phyloP scores from a whole-genome alignment of 2,329 filamentous ascomycete genomes.

The Fonsecaea monophora region DNA sequence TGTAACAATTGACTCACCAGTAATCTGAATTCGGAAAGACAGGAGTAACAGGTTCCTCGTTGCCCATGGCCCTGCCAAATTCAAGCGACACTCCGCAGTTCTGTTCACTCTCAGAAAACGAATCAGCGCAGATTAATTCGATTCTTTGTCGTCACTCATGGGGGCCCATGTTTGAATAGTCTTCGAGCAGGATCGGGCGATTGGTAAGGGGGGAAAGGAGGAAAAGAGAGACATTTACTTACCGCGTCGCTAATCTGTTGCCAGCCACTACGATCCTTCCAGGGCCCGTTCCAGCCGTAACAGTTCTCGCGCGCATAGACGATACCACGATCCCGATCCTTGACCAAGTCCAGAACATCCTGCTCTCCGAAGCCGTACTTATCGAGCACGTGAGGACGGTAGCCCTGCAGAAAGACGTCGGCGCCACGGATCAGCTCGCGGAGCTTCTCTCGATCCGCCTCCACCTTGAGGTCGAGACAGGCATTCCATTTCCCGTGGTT shows the following conservation, averaged over 20 bases:
- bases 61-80: constrained; percentile 46
- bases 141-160: too few relatives aligned
- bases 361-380: constrained; percentile 65
- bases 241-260: constrained; percentile 57
- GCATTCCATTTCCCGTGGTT: constrained; percentile 73
- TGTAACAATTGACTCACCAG: constrained; percentile 40
- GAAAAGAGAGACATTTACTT: too few relatives aligned
- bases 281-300: constrained; percentile 57
- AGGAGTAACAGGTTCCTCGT: constrained; percentile 47
- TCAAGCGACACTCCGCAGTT: constrained; percentile 46
- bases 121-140: too few relatives aligned
- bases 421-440: constrained; percentile 54
- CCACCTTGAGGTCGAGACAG: constrained; percentile 59
- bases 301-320: constrained; percentile 59
- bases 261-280: constrained; percentile 55
- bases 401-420: constrained; percentile 64
- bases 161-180: too few relatives aligned
- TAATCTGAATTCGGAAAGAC: constrained; percentile 65
- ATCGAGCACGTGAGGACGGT: constrained; percentile 56
- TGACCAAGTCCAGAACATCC: constrained; percentile 49
- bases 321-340: constrained; percentile 51
- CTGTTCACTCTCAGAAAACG: too few relatives aligned
- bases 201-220: too few relatives aligned
- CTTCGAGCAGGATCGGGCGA: too few relatives aligned
- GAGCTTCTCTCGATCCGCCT: constrained; percentile 49